Percentiles rank a stretch among this genome's conserved stretches.
These are phyloP conservation scores for Glomus cerebriforme DNA, from an alignment of 192 early-diverging fungal species.

Conservation along the genomic window DNA sequence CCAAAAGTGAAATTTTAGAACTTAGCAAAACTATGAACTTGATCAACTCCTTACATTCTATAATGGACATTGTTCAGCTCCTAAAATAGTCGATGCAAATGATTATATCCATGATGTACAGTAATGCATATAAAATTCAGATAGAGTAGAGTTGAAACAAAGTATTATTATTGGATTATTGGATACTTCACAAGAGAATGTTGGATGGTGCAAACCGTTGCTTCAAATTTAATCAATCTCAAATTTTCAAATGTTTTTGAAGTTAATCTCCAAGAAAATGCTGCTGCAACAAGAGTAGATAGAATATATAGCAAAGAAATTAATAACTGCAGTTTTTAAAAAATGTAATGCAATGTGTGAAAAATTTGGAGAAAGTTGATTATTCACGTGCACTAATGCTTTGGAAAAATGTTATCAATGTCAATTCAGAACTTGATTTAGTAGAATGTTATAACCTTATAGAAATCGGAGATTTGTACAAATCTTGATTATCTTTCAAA, in stretches of 20 bases:
- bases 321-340: not conserved
- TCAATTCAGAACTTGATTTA: not conserved
- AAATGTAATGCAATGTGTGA: not conserved
- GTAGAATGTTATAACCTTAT: not conserved
- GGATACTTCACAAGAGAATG: not conserved
- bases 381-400: not conserved
- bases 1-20: too few relatives aligned
- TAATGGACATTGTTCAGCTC: too few relatives aligned
- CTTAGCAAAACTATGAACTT: too few relatives aligned
- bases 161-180: not conserved
- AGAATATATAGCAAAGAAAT: not conserved
- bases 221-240: too few relatives aligned
- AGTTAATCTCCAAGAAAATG: not conserved
- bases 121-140: too few relatives aligned
- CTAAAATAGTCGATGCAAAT: too few relatives aligned
- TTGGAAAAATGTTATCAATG: constrained; percentile 2
- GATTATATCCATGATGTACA: too few relatives aligned
- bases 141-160: too few relatives aligned
- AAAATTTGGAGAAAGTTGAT: not conserved
- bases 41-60: too few relatives aligned
- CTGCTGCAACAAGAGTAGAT: not conserved
- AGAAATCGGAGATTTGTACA: not conserved
- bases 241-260: constrained; percentile 21
- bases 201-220: not conserved
- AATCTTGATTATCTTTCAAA: not conserved